phyloP scores from a whole-genome alignment of 768 basidiomycete genomes.

The Cystoderma amianthinum region DNA sequence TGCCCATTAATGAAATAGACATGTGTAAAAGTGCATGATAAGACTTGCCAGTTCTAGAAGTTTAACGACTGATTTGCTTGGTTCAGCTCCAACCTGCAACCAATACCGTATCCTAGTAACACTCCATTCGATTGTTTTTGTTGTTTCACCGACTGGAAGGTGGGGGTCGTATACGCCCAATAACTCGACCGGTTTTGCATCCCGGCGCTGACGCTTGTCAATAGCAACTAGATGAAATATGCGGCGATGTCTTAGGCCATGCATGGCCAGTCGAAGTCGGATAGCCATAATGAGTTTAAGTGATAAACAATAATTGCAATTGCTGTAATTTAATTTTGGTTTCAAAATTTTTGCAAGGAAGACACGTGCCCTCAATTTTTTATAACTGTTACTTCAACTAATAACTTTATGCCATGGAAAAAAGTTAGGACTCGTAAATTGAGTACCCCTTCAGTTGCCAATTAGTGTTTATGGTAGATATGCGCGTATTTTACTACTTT shows the following conservation, averaged over 20 bases:
- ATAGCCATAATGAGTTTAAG: conserved; percentile 56
- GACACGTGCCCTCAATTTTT: too few species aligned
- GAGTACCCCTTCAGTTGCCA: too few species aligned
- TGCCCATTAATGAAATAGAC: background rate
- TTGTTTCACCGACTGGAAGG: conserved; percentile 35
- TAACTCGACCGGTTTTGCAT: conserved; percentile 83
- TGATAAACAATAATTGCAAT: background rate
- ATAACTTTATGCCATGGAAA: too few species aligned
- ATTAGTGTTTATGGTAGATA: too few species aligned
- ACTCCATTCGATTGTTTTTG: conserved; percentile 86
- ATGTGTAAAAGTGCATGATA: conserved; percentile 2
- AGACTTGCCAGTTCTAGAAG: conserved; percentile 71
- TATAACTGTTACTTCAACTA: too few species aligned
- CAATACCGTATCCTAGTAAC: conserved; percentile 86
- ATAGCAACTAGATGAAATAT: conserved; percentile 85
- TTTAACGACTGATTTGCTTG: conserved; percentile 69
- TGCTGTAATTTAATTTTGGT: too few species aligned
- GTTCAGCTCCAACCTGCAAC: conserved; percentile 79
- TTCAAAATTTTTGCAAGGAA: too few species aligned
- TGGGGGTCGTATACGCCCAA: conserved; percentile 82
- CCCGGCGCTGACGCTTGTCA: conserved; percentile 59
- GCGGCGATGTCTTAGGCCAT: conserved; percentile 67
- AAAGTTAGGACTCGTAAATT: too few species aligned
- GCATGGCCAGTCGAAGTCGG: conserved; percentile 79
- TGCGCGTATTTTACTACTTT: too few species aligned